Conservation (phyloP, 352 stramenopile species). For the Blastocystis sp. region DNA sequence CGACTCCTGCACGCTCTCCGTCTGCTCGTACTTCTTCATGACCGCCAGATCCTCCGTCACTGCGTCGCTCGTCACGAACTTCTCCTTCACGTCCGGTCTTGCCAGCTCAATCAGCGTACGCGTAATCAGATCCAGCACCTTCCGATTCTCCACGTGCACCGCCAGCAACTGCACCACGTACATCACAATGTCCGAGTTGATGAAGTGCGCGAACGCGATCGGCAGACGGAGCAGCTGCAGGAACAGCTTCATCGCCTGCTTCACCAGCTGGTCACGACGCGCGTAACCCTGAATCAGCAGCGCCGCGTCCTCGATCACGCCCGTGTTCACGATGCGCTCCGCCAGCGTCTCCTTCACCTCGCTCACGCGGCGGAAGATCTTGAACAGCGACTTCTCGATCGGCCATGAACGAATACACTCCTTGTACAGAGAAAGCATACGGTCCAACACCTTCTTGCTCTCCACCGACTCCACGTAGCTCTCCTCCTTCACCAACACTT, state of each 20-base stretch:
- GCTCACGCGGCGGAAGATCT: constrained; percentile 48
- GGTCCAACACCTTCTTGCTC: background rate
- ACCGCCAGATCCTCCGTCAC: constrained; percentile 27
- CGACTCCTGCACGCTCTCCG: constrained; percentile 32
- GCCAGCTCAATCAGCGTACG: constrained; percentile 34
- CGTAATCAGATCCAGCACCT: constrained; percentile 41
- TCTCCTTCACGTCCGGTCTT: constrained; percentile 26
- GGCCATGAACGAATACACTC: constrained; percentile 20
- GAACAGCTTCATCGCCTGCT: constrained; percentile 52
- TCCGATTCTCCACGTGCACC: constrained; percentile 22
- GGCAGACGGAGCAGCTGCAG: constrained; percentile 5
- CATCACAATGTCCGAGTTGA: constrained; percentile 25
- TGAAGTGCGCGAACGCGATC: constrained; percentile 37
- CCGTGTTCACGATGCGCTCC: constrained; percentile 32
- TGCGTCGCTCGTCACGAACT: constrained; percentile 44
- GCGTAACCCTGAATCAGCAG: constrained; percentile 50
- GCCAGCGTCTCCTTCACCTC: background rate
- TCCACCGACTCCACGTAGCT: background rate
- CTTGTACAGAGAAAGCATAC: constrained; percentile 39
- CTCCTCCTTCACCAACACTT: constrained; percentile 35
- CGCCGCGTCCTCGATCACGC: constrained; percentile 44
- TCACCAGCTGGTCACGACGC: constrained; percentile 1
- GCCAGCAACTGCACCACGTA: constrained; percentile 49
- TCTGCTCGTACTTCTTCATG: constrained; percentile 54
- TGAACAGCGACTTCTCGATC: constrained; percentile 47